phyloP scores from a whole-genome alignment of 805 yeast genomes.

The Candida xiaguanensis region DNA sequence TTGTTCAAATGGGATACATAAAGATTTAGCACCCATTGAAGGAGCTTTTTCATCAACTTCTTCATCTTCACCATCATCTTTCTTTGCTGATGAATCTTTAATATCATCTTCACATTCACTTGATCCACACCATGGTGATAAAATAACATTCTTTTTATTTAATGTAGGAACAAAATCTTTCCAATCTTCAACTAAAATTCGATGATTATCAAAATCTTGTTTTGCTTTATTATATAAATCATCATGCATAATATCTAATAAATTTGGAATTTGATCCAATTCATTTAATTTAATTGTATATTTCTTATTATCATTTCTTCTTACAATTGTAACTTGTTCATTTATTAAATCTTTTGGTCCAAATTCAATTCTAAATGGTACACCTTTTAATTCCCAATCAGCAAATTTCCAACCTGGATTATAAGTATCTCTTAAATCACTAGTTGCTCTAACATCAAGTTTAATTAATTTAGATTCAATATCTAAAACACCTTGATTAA shows the following conservation, averaged over 20 bases:
- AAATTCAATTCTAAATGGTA: constrained; percentile 87
- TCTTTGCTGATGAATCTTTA: constrained; percentile 82
- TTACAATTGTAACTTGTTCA: constrained; percentile 78
- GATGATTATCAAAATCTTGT: constrained; percentile 76
- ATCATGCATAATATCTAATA: constrained; percentile 77
- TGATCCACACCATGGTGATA: constrained; percentile 97
- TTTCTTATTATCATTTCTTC: constrained; percentile 88
- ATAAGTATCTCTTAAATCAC: constrained; percentile 91
- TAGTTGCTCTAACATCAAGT: constrained; percentile 68
- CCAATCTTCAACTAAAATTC: constrained; percentile 80
- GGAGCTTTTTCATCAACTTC: constrained; percentile 96
- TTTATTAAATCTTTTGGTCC: constrained; percentile 94
- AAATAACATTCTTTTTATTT: constrained; percentile 83
- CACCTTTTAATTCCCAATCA: constrained; percentile 95
- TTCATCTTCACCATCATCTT: constrained; percentile 74
- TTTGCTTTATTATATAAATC: constrained; percentile 78
- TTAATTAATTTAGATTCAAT: constrained; percentile 60
- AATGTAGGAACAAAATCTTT: constrained; percentile 89
- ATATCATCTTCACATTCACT: constrained; percentile 95
- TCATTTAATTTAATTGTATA: constrained; percentile 60
- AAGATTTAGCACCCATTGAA: constrained; percentile 98
- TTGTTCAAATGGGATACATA: constrained; percentile 95
- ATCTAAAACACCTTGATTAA: constrained; percentile 65
- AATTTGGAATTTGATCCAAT: constrained; percentile 63
- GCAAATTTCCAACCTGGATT: constrained; percentile 99